A percentile compares a stretch with the other conserved stretches of the same genome.
These are phyloP conservation scores for Agaricus bisporus DNA, from an alignment of 768 basidiomycete species.

Conservation along the genomic window DNA sequence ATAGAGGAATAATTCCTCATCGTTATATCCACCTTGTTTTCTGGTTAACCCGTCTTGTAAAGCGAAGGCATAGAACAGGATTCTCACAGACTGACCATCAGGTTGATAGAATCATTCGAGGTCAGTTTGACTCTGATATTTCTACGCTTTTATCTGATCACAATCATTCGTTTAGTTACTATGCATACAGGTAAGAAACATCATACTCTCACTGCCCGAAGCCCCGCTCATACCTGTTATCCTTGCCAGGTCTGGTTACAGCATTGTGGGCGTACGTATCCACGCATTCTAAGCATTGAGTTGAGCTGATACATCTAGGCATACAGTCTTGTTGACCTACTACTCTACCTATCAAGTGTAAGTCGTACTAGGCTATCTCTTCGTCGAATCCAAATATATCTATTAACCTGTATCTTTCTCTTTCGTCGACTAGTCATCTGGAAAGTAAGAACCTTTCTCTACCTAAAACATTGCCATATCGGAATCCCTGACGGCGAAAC, in stretches of 20 bases:
- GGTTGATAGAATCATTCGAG: slow-evolving; percentile 19
- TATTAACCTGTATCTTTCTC: background rate
- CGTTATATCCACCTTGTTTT: background rate
- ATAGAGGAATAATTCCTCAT: background rate
- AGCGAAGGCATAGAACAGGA: slow-evolving; percentile 18
- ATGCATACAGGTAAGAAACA: slow-evolving; percentile 15
- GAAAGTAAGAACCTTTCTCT: slow-evolving; percentile 9
- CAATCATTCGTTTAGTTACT: slow-evolving; percentile 12
- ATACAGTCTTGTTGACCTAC: slow-evolving; percentile 13
- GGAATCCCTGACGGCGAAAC: background rate
- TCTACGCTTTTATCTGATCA: background rate
- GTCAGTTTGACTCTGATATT: slow-evolving; percentile 3
- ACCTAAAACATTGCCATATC: no score
- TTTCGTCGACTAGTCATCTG: slow-evolving; percentile 4
- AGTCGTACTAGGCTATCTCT: background rate
- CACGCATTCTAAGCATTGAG: background rate
- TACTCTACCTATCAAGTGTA: slow-evolving; percentile 18
- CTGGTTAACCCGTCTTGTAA: no score
- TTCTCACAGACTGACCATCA: slow-evolving; percentile 18
- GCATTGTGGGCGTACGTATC: slow-evolving; percentile 7
- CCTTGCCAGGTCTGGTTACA: background rate
- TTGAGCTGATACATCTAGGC: no score
- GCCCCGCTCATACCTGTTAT: background rate
- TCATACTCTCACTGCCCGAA: background rate
- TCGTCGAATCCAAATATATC: background rate